A percentile compares a stretch with the other conserved stretches of the same genome.
phyloP scores from a whole-genome alignment of 177 flowering plant genomes.

The Telopea speciosissima region DNA sequence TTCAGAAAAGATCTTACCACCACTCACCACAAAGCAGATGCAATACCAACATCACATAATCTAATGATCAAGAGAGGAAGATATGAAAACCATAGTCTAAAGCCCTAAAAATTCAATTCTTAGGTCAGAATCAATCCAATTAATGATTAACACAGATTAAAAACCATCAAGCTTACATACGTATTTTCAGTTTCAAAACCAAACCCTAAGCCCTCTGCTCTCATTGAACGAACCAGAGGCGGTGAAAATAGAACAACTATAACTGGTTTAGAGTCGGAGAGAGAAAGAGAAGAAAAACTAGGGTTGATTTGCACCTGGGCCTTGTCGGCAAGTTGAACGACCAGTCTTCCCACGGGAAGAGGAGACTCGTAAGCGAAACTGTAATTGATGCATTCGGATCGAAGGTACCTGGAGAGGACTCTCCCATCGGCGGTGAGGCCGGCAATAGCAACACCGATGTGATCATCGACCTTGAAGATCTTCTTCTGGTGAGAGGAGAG shows the following conservation, averaged over 20 bases:
- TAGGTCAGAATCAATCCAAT: neutral
- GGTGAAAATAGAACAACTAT: neutral
- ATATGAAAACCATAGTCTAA: neutral
- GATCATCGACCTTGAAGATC: slow-evolving; percentile 96
- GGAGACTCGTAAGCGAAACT: slow-evolving; percentile 74
- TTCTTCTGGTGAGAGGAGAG: slow-evolving; percentile 96
- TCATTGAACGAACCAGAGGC: neutral
- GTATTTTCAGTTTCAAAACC: neutral
- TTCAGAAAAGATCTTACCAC: neutral
- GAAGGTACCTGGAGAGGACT: slow-evolving; percentile 73
- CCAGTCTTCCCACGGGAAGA: slow-evolving; percentile 88
- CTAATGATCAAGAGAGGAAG: neutral
- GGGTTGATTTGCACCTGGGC: slow-evolving; percentile 63
- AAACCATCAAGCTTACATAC: neutral
- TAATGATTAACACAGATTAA: neutral
- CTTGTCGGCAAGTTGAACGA: slow-evolving; percentile 95
- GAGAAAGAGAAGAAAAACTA: neutral
- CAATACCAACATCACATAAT: neutral
- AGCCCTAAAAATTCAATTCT: neutral
- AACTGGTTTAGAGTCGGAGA: no score
- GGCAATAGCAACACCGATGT: slow-evolving; percentile 92
- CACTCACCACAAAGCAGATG: neutral
- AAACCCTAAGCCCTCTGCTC: neutral
- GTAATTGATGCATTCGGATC: slow-evolving; percentile 80
- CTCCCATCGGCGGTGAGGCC: slow-evolving; percentile 98